Evolutionary conservation across 2,329 filamentous ascomycete genomes (phyloP), one percentile per base, ranked within the genome.

Genomic region (Zymoseptoria passerinii): DNA sequence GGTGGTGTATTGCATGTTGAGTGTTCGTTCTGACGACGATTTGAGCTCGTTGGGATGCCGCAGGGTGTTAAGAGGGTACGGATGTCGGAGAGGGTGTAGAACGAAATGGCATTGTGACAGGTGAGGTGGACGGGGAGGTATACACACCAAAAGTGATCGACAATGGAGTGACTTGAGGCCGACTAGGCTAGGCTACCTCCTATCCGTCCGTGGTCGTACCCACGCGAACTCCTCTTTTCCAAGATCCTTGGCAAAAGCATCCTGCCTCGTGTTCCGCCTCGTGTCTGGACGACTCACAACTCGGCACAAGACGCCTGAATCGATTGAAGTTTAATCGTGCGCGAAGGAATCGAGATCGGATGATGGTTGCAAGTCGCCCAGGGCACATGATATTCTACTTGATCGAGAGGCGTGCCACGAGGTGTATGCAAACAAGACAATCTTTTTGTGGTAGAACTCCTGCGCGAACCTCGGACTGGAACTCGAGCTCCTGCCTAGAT

Each of bases 1-100:
- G 19, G 53, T 50, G 7, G 28, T 28, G 49, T 55, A 48, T 4
- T 59, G 52, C 60, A 59, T 61, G 44, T 40, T 61, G 28, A 20
- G 20, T 53, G 29, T 27, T 13, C 19, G 28, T 2, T 48, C n/a
- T 28, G 35, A 23, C 28, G 48, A 35, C 16, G 16, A 29, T 48
- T 52, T 19, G 10, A 10, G n/a, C 50, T 52, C 27, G 28, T 29
- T 4, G 28, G 28, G 28, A 29, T 29, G 28, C 10, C 8, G 28
- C 28, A 13, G n/a, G 35, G 35, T 44, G 16, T 44, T 4, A 6
- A n/a, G 35, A 16, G 13, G 35, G 35, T 13, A 44, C 35, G 16
- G 35, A 6, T 16, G 35, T 44, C 13, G 16, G 16, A n/a, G 13
- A 13, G 2, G 16, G 13, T 44, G 23, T 4, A 23, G 23, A 23